Evolutionary conservation across 352 stramenopile species (phyloP).

Genomic region (Globisporangium paroecandrum): DNA sequence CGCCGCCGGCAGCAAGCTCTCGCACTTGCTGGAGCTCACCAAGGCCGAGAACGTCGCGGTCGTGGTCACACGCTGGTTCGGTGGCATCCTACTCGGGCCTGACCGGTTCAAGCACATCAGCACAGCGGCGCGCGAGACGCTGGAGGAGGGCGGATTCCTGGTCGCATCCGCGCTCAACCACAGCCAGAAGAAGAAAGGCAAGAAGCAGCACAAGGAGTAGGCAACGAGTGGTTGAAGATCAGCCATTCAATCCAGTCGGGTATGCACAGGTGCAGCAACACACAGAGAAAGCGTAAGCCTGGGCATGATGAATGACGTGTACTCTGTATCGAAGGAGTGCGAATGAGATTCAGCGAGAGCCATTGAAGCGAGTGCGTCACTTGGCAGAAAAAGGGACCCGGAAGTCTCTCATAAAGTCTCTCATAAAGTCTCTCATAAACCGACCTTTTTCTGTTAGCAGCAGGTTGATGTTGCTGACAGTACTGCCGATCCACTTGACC

Average conservation of each 20-base stretch:
- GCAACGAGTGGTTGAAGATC: neutral
- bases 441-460: neutral
- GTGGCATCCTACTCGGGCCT: constrained; percentile 77
- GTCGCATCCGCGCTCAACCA: constrained; percentile 20
- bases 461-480: constrained; percentile 1
- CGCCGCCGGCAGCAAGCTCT: constrained; percentile 77
- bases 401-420: constrained; percentile 16
- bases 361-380: constrained; percentile 4
- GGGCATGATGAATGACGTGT: neutral
- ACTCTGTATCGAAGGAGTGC: neutral
- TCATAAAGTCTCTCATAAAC: constrained; percentile 12
- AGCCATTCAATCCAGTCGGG: neutral
- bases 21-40: constrained; percentile 75
- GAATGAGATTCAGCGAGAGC: constrained; percentile 4
- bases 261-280: neutral
- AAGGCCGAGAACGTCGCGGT: constrained; percentile 80
- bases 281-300: neutral
- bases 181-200: constrained; percentile 49
- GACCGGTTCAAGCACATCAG: constrained; percentile 88
- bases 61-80: constrained; percentile 84
- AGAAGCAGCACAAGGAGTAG: constrained; percentile 24
- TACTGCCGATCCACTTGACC: constrained; percentile 3
- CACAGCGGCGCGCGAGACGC: constrained; percentile 56
- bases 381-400: constrained; percentile 10
- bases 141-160: constrained; percentile 75